Conservation (phyloP, 257 asterid genomes). For the Ocimum tenuiflorum region DNA sequence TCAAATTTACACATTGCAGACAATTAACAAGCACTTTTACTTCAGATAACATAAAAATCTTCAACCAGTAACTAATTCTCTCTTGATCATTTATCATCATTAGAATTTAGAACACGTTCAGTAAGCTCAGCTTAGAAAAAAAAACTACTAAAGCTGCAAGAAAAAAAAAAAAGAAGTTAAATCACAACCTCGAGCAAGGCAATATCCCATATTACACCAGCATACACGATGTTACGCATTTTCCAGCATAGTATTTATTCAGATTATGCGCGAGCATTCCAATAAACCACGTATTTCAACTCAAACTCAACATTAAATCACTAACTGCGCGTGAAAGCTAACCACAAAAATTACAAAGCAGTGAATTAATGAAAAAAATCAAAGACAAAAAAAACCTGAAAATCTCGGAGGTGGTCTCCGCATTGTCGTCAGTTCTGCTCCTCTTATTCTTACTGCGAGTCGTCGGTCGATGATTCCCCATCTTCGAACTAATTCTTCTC, state of each 20-base stretch:
- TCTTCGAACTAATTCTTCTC: constrained; percentile 22
- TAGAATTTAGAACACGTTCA: neutral
- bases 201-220: neutral
- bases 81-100: constrained; percentile 5
- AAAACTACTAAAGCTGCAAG: neutral
- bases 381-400: constrained; percentile 36
- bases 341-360: neutral
- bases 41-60: constrained; percentile 10
- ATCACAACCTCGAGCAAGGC: neutral
- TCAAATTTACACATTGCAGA: neutral
- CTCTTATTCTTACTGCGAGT: constrained; percentile 89
- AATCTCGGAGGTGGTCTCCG: constrained; percentile 50
- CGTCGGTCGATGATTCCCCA: constrained; percentile 77
- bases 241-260: neutral
- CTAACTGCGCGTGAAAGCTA: neutral
- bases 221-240: neutral
- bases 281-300: neutral
- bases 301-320: neutral
- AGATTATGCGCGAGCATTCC: neutral
- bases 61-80: neutral
- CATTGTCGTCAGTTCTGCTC: constrained; percentile 61
- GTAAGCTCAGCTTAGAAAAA: constrained; percentile 14
- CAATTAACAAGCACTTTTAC: neutral
- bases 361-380: neutral
- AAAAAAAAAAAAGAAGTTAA: neutral